Base-by-base conservation (phyloP, 177 flowering plant species). In the Tripterygium wilfordii region DNA sequence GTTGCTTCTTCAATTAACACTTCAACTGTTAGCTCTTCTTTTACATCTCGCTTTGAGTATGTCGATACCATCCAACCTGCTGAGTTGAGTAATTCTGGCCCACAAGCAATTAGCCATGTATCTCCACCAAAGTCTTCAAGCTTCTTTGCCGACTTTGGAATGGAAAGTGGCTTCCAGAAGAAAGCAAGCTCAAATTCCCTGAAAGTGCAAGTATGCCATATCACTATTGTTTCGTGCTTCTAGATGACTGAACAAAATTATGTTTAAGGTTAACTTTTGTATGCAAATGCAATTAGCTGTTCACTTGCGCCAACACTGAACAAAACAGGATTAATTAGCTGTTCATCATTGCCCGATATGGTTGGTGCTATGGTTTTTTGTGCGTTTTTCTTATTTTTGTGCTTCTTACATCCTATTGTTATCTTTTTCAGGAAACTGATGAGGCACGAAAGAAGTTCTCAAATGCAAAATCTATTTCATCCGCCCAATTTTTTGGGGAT, bases 361-460 rank as follows among this genome's bases (percentile, higher is more conserved):
- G n/a, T n/a, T n/a, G n/a, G n/a, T n/a, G n/a, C n/a, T n/a, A n/a
- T n/a, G n/a, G n/a, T n/a, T n/a, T n/a, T n/a, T n/a, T n/a, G n/a
- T n/a, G n/a, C n/a, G n/a, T n/a, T n/a, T n/a, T n/a, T n/a, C n/a
- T n/a, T n/a, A n/a, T n/a, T n/a, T n/a, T n/a, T n/a, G n/a, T n/a
- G 24, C 21, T 44, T 16, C 18, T 17, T 48, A 10, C 41, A 31
- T 57, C 8, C 5, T 49, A 13, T 33, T n/a, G 10, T 56, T 28
- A 17, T 56, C 74, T 89, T 95, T 58, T 83, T 67, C 70, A 81
- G 71, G 99, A 94, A 72, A 76, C 79, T 44, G 94, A 89, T 63
- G 99, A 94, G 77, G 99, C 97, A 21, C 76, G 92, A 63, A 83
- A 85, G 70, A 94, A 94, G 74, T 94, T 94, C 66, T 65, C 90